phyloP scores from a whole-genome alignment of 441 rosid genomes.

The Melastoma candidum region DNA sequence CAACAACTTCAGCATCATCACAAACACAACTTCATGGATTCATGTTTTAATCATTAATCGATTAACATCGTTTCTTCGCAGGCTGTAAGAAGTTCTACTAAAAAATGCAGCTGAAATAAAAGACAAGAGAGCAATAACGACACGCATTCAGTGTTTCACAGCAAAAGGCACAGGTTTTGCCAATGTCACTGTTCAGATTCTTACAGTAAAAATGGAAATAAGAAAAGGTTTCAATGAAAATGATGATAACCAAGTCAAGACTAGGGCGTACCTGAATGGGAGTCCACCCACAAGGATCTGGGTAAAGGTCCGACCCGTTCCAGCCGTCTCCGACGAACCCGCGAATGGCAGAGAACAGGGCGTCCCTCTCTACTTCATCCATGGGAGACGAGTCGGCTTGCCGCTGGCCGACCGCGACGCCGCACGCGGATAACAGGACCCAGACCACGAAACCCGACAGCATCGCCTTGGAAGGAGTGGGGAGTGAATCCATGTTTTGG shows the following conservation, averaged over 20 bases:
- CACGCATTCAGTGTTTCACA: not conserved
- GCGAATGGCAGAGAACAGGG: constrained; percentile 63
- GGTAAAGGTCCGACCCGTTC: constrained; percentile 87
- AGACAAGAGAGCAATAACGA: not conserved
- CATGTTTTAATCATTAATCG: no score
- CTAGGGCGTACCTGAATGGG: constrained; percentile 63
- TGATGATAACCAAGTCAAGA: no score
- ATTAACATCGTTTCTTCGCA: no score
- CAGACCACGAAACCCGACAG: no score
- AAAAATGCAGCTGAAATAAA: constrained; percentile 15
- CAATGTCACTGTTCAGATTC: constrained; percentile 1
- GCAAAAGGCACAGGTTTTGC: constrained; percentile 1
- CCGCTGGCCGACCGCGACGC: constrained; percentile 1
- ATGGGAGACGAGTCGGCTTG: constrained; percentile 45
- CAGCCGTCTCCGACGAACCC: constrained; percentile 84
- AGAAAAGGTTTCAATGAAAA: not conserved
- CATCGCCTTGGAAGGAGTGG: no score
- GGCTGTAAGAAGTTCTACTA: not conserved
- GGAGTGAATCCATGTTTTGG: no score
- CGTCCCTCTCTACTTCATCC: constrained; percentile 59
- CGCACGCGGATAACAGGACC: no score
- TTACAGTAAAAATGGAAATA: not conserved
- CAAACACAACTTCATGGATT: no score
- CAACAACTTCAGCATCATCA: not conserved
- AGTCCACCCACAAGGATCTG: constrained; percentile 98